phyloP scores from a whole-genome alignment of 768 basidiomycete genomes.

The Hydnomerulius pinastri region DNA sequence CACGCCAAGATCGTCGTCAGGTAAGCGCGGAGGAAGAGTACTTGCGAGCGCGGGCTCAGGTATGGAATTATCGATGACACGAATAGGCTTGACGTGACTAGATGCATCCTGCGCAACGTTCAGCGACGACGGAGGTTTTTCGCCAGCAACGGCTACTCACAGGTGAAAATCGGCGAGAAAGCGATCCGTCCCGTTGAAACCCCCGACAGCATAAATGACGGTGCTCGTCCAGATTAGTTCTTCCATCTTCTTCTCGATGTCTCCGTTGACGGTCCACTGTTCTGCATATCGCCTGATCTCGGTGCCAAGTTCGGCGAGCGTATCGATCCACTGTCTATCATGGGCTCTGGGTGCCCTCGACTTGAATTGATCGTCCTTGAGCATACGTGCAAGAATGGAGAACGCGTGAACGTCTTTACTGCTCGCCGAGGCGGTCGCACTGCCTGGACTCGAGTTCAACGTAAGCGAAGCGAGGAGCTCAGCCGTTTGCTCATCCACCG shows the following conservation, averaged over 20 bases:
- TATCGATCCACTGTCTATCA: too few species aligned
- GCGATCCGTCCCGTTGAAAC: constrained; percentile 45
- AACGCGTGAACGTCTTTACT: too few species aligned
- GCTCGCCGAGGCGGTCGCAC: too few species aligned
- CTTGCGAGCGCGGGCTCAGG: constrained; percentile 42
- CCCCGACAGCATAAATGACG: constrained; percentile 55
- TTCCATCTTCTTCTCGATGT: constrained; percentile 50
- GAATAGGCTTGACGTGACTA: constrained; percentile 62
- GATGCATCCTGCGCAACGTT: constrained; percentile 50
- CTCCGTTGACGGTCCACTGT: constrained; percentile 42
- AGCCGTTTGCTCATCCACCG: not conserved
- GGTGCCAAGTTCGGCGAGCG: not conserved
- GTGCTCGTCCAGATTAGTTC: constrained; percentile 55
- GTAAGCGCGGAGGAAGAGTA: constrained; percentile 51
- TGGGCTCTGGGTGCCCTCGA: too few species aligned
- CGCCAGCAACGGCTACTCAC: too few species aligned
- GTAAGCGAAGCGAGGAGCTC: not conserved
- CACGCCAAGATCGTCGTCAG: constrained; percentile 44
- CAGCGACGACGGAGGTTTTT: constrained; percentile 29
- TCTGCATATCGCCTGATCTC: constrained; percentile 27
- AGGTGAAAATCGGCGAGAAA: constrained; percentile 64
- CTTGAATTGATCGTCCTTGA: too few species aligned
- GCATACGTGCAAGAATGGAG: too few species aligned
- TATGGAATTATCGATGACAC: constrained; percentile 45
- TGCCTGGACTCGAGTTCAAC: too few species aligned